phyloP scores from a whole-genome alignment of 495 filamentous ascomycete genomes.

The Aspergillus biplanus region DNA sequence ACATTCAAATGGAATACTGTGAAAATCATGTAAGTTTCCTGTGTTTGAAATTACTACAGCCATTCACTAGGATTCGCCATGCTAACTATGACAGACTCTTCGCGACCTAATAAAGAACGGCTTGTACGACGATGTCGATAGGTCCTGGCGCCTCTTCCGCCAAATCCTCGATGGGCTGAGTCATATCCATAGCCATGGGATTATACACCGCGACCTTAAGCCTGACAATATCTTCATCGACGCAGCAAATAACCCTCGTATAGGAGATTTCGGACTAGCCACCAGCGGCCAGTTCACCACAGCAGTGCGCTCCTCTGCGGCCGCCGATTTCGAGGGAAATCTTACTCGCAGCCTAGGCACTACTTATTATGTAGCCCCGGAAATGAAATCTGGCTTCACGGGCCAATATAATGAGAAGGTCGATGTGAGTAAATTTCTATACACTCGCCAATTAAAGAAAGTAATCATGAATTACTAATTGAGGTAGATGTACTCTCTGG shows the following conservation, averaged over 20 bases:
- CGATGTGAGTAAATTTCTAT: conserved; percentile 61
- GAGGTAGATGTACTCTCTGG: conserved; percentile 87
- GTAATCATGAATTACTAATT: conserved; percentile 15
- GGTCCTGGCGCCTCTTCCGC: conserved; percentile 87
- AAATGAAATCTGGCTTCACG: conserved; percentile 71
- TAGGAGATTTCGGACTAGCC: conserved; percentile 95
- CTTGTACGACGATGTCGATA: conserved; percentile 69
- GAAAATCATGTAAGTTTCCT: conserved; percentile 73
- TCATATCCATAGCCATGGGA: conserved; percentile 88
- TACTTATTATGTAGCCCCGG: conserved; percentile 90
- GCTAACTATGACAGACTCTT: conserved; percentile 63
- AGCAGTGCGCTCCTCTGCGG: conserved; percentile 49
- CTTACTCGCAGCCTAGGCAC: conserved; percentile 93
- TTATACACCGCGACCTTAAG: conserved; percentile 97
- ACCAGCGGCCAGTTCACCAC: conserved; percentile 78
- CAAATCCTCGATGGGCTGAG: conserved; percentile 89
- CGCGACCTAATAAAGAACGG: conserved; percentile 86
- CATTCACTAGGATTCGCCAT: conserved; percentile 4
- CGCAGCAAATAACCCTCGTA: conserved; percentile 82
- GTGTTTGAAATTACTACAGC: neutral
- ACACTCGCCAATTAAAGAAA: neutral
- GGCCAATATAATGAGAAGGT: conserved; percentile 91
- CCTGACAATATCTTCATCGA: conserved; percentile 99
- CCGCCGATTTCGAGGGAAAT: conserved; percentile 54
- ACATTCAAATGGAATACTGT: conserved; percentile 97